Evolutionary conservation across 2,329 filamentous ascomycete species (phyloP).

Genomic region (Monilinia laxa): DNA sequence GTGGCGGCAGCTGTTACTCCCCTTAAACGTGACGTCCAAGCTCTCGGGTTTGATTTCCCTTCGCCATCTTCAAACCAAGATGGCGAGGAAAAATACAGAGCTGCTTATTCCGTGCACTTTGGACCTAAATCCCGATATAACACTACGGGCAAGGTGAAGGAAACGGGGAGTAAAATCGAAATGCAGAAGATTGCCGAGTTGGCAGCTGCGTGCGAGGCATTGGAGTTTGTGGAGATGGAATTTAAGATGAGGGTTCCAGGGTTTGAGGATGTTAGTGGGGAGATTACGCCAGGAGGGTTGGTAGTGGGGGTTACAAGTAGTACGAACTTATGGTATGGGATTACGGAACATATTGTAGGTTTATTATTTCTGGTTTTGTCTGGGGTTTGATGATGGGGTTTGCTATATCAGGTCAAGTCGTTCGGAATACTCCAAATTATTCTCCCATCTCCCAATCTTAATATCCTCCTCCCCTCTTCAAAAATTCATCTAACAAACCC

Average conservation of each 20-base stretch:
- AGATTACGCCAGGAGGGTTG: conserved; percentile 1
- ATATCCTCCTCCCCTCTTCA: background rate
- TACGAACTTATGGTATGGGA: conserved; percentile 24
- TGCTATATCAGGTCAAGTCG: background rate
- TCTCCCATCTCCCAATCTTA: background rate
- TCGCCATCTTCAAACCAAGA: background rate
- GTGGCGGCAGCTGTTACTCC: conserved; percentile 5
- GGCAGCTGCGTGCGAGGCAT: conserved; percentile 10
- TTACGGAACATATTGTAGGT: conserved; percentile 23
- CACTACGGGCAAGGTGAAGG: conserved; percentile 12
- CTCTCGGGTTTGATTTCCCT: background rate
- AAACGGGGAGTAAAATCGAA: background rate
- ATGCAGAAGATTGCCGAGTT: conserved; percentile 23
- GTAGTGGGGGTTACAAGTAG: conserved; percentile 14
- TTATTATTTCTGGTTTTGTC: background rate
- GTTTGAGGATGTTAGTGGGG: conserved; percentile 17
- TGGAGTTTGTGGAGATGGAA: conserved; percentile 21
- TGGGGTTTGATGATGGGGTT: background rate
- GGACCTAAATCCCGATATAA: conserved; percentile 15
- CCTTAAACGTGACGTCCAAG: background rate
- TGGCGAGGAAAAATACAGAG: conserved; percentile 1
- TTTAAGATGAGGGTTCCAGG: conserved; percentile 1
- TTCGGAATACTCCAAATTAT: background rate
- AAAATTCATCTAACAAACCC: conserved; percentile 7
- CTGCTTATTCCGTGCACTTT: conserved; percentile 9